phyloP scores from a whole-genome alignment of 2,329 filamentous ascomycete species.

The Colletotrichum paranaense region DNA sequence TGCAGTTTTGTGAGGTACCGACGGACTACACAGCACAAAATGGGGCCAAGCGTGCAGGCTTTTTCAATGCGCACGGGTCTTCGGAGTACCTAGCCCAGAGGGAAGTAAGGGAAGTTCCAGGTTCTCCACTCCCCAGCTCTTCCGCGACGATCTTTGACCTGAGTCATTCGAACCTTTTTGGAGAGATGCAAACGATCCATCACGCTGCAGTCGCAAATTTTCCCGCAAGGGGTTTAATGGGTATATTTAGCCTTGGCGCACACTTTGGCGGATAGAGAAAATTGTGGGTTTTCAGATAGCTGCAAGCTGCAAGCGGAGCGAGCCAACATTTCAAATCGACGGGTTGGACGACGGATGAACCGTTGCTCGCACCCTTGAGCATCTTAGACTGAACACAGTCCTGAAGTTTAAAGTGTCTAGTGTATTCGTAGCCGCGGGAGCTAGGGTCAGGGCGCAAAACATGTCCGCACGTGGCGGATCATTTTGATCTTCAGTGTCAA shows the following conservation, averaged over 20 bases:
- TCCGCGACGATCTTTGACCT: background rate
- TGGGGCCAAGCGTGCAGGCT: background rate
- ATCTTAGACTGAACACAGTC: constrained; percentile 12
- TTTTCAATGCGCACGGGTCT: background rate
- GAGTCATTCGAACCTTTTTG: background rate
- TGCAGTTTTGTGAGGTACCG: background rate
- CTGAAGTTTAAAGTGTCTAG: constrained; percentile 8
- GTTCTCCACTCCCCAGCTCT: background rate
- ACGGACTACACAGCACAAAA: background rate
- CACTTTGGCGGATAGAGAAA: background rate
- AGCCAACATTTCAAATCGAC: background rate
- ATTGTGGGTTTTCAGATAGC: background rate
- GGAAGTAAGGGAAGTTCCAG: background rate
- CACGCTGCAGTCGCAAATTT: background rate
- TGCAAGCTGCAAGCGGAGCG: background rate
- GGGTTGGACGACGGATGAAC: background rate
- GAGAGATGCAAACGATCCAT: background rate
- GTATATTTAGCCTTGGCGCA: background rate
- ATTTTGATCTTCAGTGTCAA: background rate
- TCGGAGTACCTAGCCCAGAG: background rate
- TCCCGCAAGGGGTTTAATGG: background rate
- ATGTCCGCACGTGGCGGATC: constrained; percentile 5
- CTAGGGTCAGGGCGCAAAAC: constrained; percentile 4
- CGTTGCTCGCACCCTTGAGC: background rate
- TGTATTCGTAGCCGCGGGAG: background rate